Evolutionary conservation across 305 asterid genomes (phyloP).

Genomic region (Ilex paraguariensis): DNA sequence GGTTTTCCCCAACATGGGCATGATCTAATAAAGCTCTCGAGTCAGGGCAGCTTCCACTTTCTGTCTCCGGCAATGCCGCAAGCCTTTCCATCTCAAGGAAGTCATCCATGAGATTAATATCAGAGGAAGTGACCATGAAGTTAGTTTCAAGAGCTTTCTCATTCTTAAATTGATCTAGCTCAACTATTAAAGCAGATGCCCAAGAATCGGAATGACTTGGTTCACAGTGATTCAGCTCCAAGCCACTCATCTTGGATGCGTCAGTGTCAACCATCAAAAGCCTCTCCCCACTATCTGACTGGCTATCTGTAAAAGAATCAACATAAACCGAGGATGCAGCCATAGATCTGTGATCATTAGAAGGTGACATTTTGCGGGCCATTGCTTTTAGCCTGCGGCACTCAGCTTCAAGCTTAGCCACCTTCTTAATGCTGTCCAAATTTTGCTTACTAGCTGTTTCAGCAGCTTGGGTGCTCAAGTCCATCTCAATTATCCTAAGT

Average conservation of each 20-base stretch:
- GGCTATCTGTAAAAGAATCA: conserved; percentile 57
- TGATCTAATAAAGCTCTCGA: conserved; percentile 3
- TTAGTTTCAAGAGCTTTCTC: conserved; percentile 33
- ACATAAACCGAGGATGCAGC: conserved; percentile 45
- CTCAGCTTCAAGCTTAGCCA: conserved; percentile 81
- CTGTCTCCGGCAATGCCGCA: conserved; percentile 43
- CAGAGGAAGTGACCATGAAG: conserved; percentile 36
- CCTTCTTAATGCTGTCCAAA: conserved; percentile 60
- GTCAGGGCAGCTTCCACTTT: conserved; percentile 17
- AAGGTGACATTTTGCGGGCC: conserved; percentile 35
- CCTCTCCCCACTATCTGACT: conserved; percentile 60
- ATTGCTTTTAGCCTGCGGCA: conserved; percentile 62
- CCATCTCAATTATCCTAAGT: conserved; percentile 51
- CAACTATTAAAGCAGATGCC: conserved; percentile 22
- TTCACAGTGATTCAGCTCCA: conserved; percentile 27
- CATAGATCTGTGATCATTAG: conserved; percentile 35
- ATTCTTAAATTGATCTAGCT: conserved; percentile 26
- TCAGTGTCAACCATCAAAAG: conserved; percentile 28
- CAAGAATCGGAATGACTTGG: conserved; percentile 17
- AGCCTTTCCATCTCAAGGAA: conserved; percentile 93
- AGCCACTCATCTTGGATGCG: conserved; percentile 21
- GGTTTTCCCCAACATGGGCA: conserved; percentile 17
- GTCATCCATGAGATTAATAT: conserved; percentile 81
- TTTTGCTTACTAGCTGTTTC: conserved; percentile 82
- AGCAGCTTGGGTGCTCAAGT: conserved; percentile 64